Percentiles rank a stretch among this genome's conserved stretches.
Conservation (phyloP, 1,284 basidiomycete genomes). For the Sporisorium reilianum region DNA sequence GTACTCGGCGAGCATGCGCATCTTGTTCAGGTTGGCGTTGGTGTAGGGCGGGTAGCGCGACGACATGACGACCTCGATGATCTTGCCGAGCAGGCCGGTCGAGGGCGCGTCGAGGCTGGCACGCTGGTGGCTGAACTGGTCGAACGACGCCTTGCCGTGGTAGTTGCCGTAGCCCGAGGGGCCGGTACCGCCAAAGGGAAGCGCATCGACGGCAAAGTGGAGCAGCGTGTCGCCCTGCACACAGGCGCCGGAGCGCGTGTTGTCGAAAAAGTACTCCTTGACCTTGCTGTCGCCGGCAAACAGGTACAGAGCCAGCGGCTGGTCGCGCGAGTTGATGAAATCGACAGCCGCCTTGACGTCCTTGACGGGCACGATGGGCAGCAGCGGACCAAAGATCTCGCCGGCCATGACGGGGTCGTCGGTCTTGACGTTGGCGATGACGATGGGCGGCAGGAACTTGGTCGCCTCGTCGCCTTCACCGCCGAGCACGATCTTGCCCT, state of each 20-base stretch:
- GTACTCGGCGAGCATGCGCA: conserved; percentile 46
- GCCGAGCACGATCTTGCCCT: conserved; percentile 79
- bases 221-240: conserved; percentile 54
- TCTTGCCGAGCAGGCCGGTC: conserved; percentile 62
- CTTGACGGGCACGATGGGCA: conserved; percentile 82
- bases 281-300: conserved; percentile 76
- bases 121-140: conserved; percentile 73
- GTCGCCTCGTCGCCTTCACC: conserved; percentile 76
- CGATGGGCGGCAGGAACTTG: conserved; percentile 77
- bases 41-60: conserved; percentile 70
- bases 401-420: conserved; percentile 75
- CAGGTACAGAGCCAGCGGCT: conserved; percentile 82
- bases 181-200: conserved; percentile 74
- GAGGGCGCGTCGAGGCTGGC: conserved; percentile 71
- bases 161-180: conserved; percentile 72
- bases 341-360: conserved; percentile 59
- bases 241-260: conserved; percentile 58
- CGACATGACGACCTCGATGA: conserved; percentile 68
- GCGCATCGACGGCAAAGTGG: conserved; percentile 73
- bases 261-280: conserved; percentile 74
- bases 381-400: conserved; percentile 82
- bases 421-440: conserved; percentile 75
- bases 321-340: conserved; percentile 73
- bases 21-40: conserved; percentile 52
- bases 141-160: conserved; percentile 72